Conservation (phyloP, 495 filamentous ascomycete species). For the Sphaerosporella brunnea region DNA sequence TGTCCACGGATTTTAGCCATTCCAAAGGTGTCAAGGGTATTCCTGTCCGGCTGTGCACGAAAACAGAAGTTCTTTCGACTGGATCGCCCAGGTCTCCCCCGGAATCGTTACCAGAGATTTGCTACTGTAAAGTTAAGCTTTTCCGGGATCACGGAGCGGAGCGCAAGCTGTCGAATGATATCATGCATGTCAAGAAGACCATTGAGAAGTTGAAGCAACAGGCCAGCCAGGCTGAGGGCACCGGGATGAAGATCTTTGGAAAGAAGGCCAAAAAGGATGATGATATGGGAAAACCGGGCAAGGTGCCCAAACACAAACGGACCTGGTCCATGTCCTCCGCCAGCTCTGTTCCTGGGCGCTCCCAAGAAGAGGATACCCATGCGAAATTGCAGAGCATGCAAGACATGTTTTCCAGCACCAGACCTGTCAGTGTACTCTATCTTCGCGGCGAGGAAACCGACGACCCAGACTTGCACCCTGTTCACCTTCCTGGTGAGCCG, state of each 20-base stretch:
- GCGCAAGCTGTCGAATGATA: constrained; percentile 82
- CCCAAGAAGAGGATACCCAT: constrained; percentile 77
- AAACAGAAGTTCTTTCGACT: constrained; percentile 49
- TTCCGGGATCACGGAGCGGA: constrained; percentile 95
- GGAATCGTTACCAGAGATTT: constrained; percentile 43
- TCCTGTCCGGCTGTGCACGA: constrained; percentile 76
- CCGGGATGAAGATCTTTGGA: constrained; percentile 70
- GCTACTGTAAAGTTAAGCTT: constrained; percentile 89
- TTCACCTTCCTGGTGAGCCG: constrained; percentile 52
- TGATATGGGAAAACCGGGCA: constrained; percentile 42
- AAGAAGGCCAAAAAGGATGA: constrained; percentile 62
- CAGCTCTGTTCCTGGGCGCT: constrained; percentile 45
- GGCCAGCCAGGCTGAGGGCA: constrained; percentile 60
- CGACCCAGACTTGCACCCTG: constrained; percentile 76
- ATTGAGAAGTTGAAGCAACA: constrained; percentile 91
- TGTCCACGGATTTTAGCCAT: constrained; percentile 95
- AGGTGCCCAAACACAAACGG: constrained; percentile 74
- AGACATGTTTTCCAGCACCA: constrained; percentile 90
- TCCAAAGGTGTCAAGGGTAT: constrained; percentile 97
- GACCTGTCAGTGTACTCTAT: constrained; percentile 66
- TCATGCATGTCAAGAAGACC: constrained; percentile 80
- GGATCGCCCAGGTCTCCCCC: constrained; percentile 30
- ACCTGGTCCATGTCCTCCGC: constrained; percentile 93
- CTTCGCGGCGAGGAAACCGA: constrained; percentile 69
- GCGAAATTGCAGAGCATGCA: constrained; percentile 66